Evolutionary conservation across 108 stramenopile species (phyloP), one percentile per base, ranked within the genome.

Genomic region (Nitzschia sp.): DNA sequence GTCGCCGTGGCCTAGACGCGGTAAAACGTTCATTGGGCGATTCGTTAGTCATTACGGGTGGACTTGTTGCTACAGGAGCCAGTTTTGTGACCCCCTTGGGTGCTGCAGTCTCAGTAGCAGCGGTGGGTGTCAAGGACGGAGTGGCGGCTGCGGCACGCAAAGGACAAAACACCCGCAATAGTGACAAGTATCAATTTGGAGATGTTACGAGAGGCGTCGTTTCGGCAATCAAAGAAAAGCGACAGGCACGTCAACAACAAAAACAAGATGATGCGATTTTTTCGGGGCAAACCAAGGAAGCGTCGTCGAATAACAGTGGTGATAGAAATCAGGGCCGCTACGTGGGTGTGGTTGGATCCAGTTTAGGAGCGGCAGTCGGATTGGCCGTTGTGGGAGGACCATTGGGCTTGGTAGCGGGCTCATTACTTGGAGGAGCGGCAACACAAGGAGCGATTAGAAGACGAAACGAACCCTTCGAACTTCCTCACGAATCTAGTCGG

Each of bases 101-200:
- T 46, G 56, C 25, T 2, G 68, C 35, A n/a, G 55, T 57, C 13
- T 68, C 68, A 27, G 35, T 57, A 9, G 68, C 68, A 2, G 56
- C 68, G 18, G n/a, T 68, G 6, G 68, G 51, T 26, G 38, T 42
- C 31, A 68, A 68, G 32, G 68, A 68, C 28, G 38, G 56, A 17
- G 36, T 68, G 2, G 33, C 42, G 15, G 55, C 36, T 15, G 68
- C 68, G 24, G 35, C 54, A 9, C 29, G 26, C 36, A 68, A 68
- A 36, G 68, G 66, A 24, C n/a, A 54, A 34, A 45, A 67, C 18
- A 25, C 27, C 6, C 66, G 66, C 0, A 55, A 18, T 25, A 27
- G 45, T 27, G 45, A 11, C 3, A 46, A 46, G 3, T 64, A 67
- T 31, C 46, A 30, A 8, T 55, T 67, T 45, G 66, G 66, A 3